Conservation (phyloP, 2,329 filamentous ascomycete genomes). For the Pseudogymnoascus sp. region DNA sequence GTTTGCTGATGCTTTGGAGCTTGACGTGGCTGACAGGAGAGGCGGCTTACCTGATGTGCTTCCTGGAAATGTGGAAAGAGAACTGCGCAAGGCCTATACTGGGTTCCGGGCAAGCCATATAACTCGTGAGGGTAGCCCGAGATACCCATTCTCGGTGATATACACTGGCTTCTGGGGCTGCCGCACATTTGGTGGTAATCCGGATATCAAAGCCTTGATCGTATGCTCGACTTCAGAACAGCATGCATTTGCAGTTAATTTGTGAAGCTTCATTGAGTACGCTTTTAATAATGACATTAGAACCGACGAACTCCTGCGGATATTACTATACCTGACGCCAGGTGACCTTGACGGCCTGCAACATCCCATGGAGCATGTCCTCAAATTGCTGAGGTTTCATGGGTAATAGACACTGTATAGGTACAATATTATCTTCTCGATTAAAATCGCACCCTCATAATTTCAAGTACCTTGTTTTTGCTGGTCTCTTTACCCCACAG, state of each 20-base stretch:
- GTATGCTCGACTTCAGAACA: not conserved
- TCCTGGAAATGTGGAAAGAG: not conserved
- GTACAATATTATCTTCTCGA: not conserved
- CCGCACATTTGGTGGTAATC: not conserved
- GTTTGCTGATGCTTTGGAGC: not conserved
- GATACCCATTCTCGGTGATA: not conserved
- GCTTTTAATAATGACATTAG: not conserved
- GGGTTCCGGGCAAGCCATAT: not conserved
- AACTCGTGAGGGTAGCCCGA: not conserved
- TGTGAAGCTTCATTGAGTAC: not conserved
- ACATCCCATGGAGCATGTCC: not conserved
- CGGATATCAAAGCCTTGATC: not conserved
- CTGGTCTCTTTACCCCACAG: not conserved
- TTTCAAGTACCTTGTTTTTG: not conserved
- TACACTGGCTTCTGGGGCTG: not conserved
- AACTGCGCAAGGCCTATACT: not conserved
- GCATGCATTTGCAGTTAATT: not conserved
- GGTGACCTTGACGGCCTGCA: not conserved
- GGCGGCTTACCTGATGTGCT: not conserved
- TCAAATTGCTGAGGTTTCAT: not conserved
- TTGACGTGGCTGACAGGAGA: not conserved
- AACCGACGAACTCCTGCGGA: not conserved
- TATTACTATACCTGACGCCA: not conserved
- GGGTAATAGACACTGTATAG: not conserved
- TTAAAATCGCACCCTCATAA: not conserved